Conservation (phyloP, 2,329 filamentous ascomycete species). For the Sphaerulina populicola region DNA sequence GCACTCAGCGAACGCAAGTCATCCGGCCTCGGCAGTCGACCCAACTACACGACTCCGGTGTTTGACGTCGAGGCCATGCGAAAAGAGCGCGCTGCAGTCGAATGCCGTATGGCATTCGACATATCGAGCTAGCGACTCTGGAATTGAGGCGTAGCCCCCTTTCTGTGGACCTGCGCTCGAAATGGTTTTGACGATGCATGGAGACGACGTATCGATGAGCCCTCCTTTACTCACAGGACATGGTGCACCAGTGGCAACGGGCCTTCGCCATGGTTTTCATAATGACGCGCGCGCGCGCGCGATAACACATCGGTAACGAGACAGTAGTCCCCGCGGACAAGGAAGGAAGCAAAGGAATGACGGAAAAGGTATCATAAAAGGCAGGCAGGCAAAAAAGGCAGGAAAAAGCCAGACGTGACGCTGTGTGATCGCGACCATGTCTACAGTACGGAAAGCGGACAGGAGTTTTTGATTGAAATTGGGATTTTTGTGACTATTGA, state of each 20-base stretch:
- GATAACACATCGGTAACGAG: neutral
- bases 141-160: slow-evolving; percentile 12
- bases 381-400: no score
- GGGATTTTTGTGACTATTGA: neutral
- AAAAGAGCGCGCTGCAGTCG: slow-evolving; percentile 14
- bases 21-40: slow-evolving; percentile 13
- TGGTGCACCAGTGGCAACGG: slow-evolving; percentile 11
- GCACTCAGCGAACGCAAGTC: slow-evolving; percentile 27
- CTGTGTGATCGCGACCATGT: neutral
- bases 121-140: slow-evolving; percentile 15
- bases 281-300: neutral
- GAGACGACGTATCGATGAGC: slow-evolving; percentile 18
- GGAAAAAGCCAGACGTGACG: neutral
- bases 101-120: slow-evolving; percentile 9
- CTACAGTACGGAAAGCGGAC: neutral
- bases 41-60: slow-evolving; percentile 14
- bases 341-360: slow-evolving; percentile 2
- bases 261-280: neutral
- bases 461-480: neutral
- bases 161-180: neutral
- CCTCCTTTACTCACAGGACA: slow-evolving; percentile 10
- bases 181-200: slow-evolving; percentile 13
- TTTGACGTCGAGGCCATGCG: slow-evolving; percentile 22
- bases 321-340: slow-evolving; percentile 9
- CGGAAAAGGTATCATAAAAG: neutral